A percentile compares a stretch with the other conserved stretches of the same genome.
These are phyloP conservation scores for Paecilomyces sp. DNA, from an alignment of 2,329 filamentous ascomycete species.

Conservation along the genomic window DNA sequence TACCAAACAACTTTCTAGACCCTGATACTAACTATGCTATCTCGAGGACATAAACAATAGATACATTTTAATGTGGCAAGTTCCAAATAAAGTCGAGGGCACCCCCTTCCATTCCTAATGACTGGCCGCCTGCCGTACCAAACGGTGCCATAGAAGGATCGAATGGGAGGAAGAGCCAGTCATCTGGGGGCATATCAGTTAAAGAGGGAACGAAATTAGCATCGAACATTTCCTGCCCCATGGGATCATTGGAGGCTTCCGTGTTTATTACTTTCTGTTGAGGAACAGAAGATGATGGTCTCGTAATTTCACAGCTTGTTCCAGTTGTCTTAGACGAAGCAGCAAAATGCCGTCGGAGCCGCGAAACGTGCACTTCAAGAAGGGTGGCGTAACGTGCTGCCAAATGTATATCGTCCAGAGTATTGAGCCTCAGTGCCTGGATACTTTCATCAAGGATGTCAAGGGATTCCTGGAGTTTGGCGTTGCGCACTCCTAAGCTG, in stretches of 20 bases:
- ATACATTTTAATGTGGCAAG: conserved; percentile 24
- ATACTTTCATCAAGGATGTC: conserved; percentile 44
- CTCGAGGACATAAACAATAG: background rate
- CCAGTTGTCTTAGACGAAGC: conserved; percentile 11
- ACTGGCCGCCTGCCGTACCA: conserved; percentile 29
- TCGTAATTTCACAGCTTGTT: conserved; percentile 5
- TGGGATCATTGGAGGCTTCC: background rate
- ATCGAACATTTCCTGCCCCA: background rate
- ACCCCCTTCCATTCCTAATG: conserved; percentile 33
- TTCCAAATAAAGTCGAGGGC: conserved; percentile 39
- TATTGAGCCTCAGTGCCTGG: conserved; percentile 41
- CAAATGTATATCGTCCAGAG: conserved; percentile 46
- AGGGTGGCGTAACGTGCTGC: conserved; percentile 45
- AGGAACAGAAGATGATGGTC: conserved; percentile 5
- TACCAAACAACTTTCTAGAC: too few relatives aligned
- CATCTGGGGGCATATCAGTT: conserved; percentile 26
- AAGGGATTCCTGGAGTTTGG: conserved; percentile 42
- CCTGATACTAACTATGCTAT: too few relatives aligned
- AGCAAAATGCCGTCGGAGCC: conserved; percentile 31
- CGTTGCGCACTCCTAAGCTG: conserved; percentile 43
- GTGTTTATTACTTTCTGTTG: conserved; percentile 2
- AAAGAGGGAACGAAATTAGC: conserved; percentile 6
- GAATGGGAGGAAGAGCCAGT: conserved; percentile 37
- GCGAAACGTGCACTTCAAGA: conserved; percentile 40
- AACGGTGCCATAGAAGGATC: conserved; percentile 40